phyloP scores from a whole-genome alignment of 495 filamentous ascomycete genomes.

The Hyaloscypha finlandica region DNA sequence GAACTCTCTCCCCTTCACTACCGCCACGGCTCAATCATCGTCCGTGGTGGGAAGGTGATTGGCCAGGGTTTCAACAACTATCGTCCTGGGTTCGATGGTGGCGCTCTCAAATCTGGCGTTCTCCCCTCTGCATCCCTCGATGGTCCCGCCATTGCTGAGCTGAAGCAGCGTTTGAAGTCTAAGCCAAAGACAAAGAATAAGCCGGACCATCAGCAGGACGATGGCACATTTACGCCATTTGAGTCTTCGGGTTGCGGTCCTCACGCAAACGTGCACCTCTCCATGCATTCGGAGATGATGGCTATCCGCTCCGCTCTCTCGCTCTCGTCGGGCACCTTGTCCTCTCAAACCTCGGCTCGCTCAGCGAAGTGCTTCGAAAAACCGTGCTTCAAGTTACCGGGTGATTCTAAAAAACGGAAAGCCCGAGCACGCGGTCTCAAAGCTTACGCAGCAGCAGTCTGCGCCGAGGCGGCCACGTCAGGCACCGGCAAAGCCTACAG shows the following conservation, averaged over 20 bases:
- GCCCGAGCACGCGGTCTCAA: conserved; percentile 44
- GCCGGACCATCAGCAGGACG: conserved; percentile 27
- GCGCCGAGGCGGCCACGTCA: conserved; percentile 33
- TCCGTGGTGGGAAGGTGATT: conserved; percentile 54
- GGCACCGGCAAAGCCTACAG: conserved; percentile 30
- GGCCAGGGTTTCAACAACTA: conserved; percentile 51
- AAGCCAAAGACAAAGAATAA: conserved; percentile 38
- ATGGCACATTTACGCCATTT: conserved; percentile 24
- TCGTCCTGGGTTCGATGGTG: conserved; percentile 49
- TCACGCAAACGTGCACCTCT: conserved; percentile 42
- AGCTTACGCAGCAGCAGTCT: conserved; percentile 46
- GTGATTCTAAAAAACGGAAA: conserved; percentile 47
- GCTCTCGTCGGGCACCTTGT: conserved; percentile 41
- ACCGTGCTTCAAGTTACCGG: conserved; percentile 50
- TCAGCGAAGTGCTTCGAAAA: conserved; percentile 41
- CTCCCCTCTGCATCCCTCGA: conserved; percentile 35
- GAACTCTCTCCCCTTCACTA: conserved; percentile 49
- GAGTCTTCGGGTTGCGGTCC: conserved; percentile 24
- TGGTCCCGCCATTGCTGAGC: conserved; percentile 32
- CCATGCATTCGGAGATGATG: conserved; percentile 60
- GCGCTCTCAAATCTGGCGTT: conserved; percentile 49
- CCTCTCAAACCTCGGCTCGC: conserved; percentile 40
- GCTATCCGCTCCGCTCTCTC: conserved; percentile 52
- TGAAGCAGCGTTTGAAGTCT: conserved; percentile 36
- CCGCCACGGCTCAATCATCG: conserved; percentile 52